Conservation (phyloP, 140 eudicot genomes). For the Oenanthe javanica region DNA sequence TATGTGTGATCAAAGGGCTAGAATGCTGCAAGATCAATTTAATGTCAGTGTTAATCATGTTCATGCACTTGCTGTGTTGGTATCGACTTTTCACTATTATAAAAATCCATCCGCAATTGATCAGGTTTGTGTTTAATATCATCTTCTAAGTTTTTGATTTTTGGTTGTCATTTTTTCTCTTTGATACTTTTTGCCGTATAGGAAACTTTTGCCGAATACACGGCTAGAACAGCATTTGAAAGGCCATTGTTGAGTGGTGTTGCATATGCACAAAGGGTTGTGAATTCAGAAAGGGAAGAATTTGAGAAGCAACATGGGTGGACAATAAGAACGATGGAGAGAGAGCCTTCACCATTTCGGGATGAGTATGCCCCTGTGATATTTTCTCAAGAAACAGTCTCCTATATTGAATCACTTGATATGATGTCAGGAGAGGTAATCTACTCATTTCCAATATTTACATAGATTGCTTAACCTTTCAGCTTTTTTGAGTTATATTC, state of each 20-base stretch:
- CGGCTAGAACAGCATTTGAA: conserved; percentile 82
- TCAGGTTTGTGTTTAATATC: conserved; percentile 39
- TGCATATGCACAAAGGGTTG: conserved; percentile 65
- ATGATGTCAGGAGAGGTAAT: conserved; percentile 96
- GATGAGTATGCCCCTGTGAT: conserved; percentile 88
- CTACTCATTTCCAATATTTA: conserved; percentile 1
- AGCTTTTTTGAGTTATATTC: not conserved
- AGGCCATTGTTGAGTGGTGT: conserved; percentile 81
- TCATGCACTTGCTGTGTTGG: conserved; percentile 81
- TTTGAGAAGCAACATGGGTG: conserved; percentile 75
- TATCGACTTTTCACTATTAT: conserved; percentile 69
- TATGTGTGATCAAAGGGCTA: conserved; percentile 87
- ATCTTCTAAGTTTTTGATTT: not conserved
- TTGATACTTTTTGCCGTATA: conserved; percentile 20
- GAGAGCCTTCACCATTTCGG: conserved; percentile 67
- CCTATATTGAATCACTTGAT: conserved; percentile 68
- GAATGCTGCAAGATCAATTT: conserved; percentile 89
- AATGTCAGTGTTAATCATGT: conserved; percentile 84
- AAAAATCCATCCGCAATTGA: conserved; percentile 72
- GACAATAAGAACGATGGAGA: conserved; percentile 71
- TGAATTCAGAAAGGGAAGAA: conserved; percentile 55
- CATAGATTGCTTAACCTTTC: not conserved
- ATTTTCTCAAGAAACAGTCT: conserved; percentile 78
- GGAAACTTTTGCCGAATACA: conserved; percentile 86
- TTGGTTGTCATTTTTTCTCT: not conserved